These are phyloP conservation scores for Ilex asprella DNA, from an alignment of 257 asterid genomes.

Conservation along the genomic window DNA sequence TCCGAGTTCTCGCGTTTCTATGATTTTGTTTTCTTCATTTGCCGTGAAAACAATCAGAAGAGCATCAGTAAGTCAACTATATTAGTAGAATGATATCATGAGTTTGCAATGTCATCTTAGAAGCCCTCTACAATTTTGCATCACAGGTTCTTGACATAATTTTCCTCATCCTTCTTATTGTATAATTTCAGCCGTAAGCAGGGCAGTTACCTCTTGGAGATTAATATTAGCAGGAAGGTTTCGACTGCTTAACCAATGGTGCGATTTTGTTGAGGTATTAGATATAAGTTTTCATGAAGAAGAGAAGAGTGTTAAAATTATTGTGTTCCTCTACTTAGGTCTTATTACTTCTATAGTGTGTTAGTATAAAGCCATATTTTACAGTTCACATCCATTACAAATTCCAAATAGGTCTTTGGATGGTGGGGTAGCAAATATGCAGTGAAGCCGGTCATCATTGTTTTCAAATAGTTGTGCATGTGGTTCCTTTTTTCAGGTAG, in stretches of 20 bases:
- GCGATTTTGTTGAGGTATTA: constrained; percentile 77
- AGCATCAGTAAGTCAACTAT: constrained; percentile 63
- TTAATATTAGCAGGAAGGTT: constrained; percentile 85
- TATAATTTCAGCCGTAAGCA: constrained; percentile 71
- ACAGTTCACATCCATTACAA: too few species aligned
- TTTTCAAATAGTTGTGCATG: too few species aligned
- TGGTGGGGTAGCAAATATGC: too few species aligned
- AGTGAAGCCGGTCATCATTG: too few species aligned
- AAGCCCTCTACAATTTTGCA: not conserved
- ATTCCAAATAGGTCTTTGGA: too few species aligned
- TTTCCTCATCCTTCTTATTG: not conserved
- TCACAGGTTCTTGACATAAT: not conserved
- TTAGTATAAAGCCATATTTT: too few species aligned
- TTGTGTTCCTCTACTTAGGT: not conserved
- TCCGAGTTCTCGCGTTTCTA: constrained; percentile 79
- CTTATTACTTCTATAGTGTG: too few species aligned
- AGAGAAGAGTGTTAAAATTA: not conserved
- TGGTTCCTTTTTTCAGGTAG: too few species aligned
- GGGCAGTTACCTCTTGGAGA: constrained; percentile 90
- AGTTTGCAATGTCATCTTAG: not conserved
- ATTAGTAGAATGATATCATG: constrained; percentile 5
- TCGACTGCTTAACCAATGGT: constrained; percentile 85
- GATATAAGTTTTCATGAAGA: not conserved
- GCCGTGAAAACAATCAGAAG: constrained; percentile 95
- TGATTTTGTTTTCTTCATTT: constrained; percentile 84